Evolutionary conservation across 805 yeast genomes (phyloP).

Genomic region (Komagataella populi): DNA sequence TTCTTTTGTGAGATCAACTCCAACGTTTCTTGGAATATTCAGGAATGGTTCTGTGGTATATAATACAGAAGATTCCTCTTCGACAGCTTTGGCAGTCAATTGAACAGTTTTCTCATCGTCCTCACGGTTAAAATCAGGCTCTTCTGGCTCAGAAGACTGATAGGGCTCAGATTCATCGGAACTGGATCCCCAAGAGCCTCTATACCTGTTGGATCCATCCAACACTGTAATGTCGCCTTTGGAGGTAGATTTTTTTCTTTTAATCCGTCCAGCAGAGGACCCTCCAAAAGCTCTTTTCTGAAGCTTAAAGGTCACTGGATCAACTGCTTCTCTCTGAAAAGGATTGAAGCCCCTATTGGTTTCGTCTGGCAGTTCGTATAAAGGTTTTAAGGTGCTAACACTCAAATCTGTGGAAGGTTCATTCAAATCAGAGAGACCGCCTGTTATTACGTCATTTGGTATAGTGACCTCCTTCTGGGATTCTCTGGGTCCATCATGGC

Average conservation of each 20-base stretch:
- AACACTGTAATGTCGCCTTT: constrained; percentile 23
- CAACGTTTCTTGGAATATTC: constrained; percentile 43
- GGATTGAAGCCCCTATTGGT: background rate
- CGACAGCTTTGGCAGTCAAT: constrained; percentile 7
- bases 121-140: constrained; percentile 9
- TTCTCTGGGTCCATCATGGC: background rate
- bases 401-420: background rate
- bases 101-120: constrained; percentile 9
- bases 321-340: constrained; percentile 8
- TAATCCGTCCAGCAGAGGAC: background rate
- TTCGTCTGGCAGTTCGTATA: background rate
- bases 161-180: constrained; percentile 11
- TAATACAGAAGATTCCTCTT: constrained; percentile 4
- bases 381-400: background rate
- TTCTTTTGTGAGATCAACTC: constrained; percentile 28
- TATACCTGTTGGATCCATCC: constrained; percentile 29
- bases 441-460: background rate
- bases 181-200: constrained; percentile 52
- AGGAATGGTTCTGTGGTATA: constrained; percentile 23
- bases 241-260: background rate
- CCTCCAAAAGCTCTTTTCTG: constrained; percentile 17
- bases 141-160: constrained; percentile 10
- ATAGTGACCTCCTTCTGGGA: background rate
- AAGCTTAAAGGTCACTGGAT: constrained; percentile 24
- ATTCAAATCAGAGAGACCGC: background rate